Base-by-base conservation (phyloP, 2,329 filamentous ascomycete genomes). In the Xenosphaeropsis pyriputrescens region DNA sequence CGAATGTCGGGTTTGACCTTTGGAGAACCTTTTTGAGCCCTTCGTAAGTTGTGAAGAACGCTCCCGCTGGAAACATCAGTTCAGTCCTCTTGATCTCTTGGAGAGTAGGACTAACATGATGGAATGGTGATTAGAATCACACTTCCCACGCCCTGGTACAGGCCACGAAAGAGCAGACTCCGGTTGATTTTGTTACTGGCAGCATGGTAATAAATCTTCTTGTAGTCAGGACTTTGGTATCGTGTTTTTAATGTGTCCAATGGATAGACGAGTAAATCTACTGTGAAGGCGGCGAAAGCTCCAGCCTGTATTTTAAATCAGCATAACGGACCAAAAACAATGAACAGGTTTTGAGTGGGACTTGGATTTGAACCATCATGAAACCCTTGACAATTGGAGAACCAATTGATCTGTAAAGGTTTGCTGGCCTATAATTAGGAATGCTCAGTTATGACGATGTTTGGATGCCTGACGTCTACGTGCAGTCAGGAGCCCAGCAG, bases 41-140 rank as follows among this genome's bases (percentile, higher is more conserved):
- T 60, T 94, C 86, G 57, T 94, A 94, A 1, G 83, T 88, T 2
- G 82, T 86, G 59, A 94, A 94, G 64, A 94, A 94, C 9, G 85
- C 68, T 42, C 85, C 85, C 37, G 85, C 82, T 81, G 46, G 36
- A 14, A 9, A 15, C 15, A 31, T 56, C 39, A 53, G 47, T 17
- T n/a, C 6, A 32, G 13, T 29, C 22, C 13, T 9, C 14, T 16
- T 16, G 30, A 13, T n/a, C 29, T 18, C 33, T 11, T 15, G 29
- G 22, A 9, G 26, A 18, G 14, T n/a, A 37, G 15, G 16, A 37
- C 60, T 43, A 56, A 84, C 80, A 84, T 39, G 82, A 83, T n/a
- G 88, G 86, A n/a, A 94, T 63, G 0, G 86, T 94, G 9, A 85
- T 82, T 19, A 94, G 60, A 8, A 94, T 75, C 16, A 93, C 80